Percentiles rank a stretch among this genome's conserved stretches.
Conservation (phyloP, 768 basidiomycete genomes). For the Boletus rubropictus region DNA sequence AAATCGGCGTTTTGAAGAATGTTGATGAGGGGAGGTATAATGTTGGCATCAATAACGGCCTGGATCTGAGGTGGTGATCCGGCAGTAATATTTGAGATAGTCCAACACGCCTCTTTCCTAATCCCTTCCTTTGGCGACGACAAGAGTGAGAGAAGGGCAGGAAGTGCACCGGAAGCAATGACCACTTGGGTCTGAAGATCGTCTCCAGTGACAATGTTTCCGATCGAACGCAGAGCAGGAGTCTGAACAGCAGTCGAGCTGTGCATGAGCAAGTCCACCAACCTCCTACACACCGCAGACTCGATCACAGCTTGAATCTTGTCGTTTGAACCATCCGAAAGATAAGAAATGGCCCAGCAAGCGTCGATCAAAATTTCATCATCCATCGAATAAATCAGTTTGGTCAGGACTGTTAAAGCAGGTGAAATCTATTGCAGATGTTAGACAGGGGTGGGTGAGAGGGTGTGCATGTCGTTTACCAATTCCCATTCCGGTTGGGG, state of each 20-base stretch:
- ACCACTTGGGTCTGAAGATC: constrained; percentile 99
- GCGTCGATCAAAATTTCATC: constrained; percentile 99
- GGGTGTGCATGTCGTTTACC: constrained; percentile 45
- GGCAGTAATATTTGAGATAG: constrained; percentile 97
- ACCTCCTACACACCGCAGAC: constrained; percentile 92
- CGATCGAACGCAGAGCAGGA: constrained; percentile 95
- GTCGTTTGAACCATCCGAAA: constrained; percentile 97
- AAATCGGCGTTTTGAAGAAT: constrained; percentile 97
- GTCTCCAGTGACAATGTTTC: constrained; percentile 98
- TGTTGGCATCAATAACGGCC: constrained; percentile 94
- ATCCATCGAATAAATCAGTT: constrained; percentile 97
- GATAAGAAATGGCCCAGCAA: constrained; percentile 99
- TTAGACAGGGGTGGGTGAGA: constrained; percentile 11
- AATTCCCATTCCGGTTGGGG: constrained; percentile 98
- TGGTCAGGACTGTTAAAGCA: constrained; percentile 92
- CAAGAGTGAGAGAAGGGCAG: constrained; percentile 86
- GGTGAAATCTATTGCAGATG: constrained; percentile 77
- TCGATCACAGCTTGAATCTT: constrained; percentile 99
- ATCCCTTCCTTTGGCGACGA: constrained; percentile 98
- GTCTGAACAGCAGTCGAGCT: constrained; percentile 95
- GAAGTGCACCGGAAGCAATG: constrained; percentile 94
- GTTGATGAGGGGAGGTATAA: constrained; percentile 97
- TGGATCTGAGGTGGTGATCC: constrained; percentile 97
- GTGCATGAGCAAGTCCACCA: constrained; percentile 96
- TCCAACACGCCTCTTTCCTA: constrained; percentile 99